Conservation (phyloP, 768 basidiomycete genomes). For the Polyporus arcularius region DNA sequence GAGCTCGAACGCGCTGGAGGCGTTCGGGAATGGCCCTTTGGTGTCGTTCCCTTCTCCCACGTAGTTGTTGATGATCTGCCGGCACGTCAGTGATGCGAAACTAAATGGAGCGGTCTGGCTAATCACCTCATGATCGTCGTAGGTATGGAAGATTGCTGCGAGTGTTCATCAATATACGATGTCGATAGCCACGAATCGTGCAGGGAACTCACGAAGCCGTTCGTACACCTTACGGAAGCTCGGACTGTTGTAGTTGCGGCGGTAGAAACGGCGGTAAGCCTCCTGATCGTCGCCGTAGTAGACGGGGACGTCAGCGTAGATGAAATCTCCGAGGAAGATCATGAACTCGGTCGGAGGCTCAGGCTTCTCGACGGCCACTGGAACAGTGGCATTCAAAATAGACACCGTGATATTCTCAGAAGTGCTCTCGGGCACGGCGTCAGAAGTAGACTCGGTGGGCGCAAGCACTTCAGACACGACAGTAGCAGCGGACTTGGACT, state of each 20-base stretch:
- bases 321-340: constrained; percentile 73
- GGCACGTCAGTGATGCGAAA: constrained; percentile 10
- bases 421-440: constrained; percentile 1
- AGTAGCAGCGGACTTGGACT: neutral
- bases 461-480: neutral
- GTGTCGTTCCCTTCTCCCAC: constrained; percentile 56
- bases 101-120: neutral
- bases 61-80: constrained; percentile 66
- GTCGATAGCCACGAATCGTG: neutral
- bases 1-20: constrained; percentile 49
- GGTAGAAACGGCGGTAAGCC: constrained; percentile 64
- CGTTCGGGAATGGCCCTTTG: constrained; percentile 57
- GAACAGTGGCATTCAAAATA: neutral
- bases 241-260: constrained; percentile 63
- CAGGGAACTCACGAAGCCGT: constrained; percentile 56
- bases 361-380: neutral
- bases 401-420: constrained; percentile 8
- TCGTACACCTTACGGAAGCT: constrained; percentile 72
- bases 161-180: neutral
- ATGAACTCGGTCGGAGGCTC: constrained; percentile 53
- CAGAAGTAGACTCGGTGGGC: neutral
- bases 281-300: constrained; percentile 60
- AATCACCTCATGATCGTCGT: constrained; percentile 68
- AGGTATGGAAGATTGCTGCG: constrained; percentile 65
- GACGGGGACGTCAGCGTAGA: constrained; percentile 72